Percentiles rank a stretch among this genome's conserved stretches.
Conservation (phyloP, 2,329 filamentous ascomycete species). For the Metarhizium sp. region DNA sequence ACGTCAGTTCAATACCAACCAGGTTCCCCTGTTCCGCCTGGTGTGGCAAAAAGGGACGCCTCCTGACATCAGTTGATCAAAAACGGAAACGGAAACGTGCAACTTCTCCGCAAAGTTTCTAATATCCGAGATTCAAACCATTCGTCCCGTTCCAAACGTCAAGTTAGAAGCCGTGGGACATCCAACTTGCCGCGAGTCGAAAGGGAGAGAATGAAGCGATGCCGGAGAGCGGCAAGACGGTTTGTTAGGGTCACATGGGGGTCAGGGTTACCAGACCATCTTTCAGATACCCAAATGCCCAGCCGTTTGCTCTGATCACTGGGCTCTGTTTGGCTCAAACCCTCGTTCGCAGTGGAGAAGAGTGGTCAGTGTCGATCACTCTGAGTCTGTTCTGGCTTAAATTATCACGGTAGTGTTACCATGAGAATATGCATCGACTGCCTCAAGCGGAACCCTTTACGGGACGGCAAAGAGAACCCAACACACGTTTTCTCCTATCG, state of each 20-base stretch:
- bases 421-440: neutral
- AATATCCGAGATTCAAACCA: no score
- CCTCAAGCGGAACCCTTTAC: neutral
- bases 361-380: neutral
- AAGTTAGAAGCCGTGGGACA: no score
- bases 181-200: no score
- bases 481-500: neutral
- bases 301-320: neutral
- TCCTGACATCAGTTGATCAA: no score
- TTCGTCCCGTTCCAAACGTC: no score
- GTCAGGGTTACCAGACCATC: no score
- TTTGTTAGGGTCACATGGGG: no score
- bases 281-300: neutral
- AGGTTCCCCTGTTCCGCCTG: neutral
- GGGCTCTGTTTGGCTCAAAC: neutral
- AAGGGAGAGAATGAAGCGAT: no score
- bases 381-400: neutral
- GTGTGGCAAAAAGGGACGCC: no score
- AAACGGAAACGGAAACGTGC: no score
- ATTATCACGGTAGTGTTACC: neutral
- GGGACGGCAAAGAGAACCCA: neutral
- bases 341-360: neutral
- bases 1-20: neutral
- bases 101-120: no score
- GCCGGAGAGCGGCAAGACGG: no score